These are phyloP conservation scores for Metroxylon sagu DNA, from an alignment of 176 grass and related monocot species.

Conservation along the genomic window DNA sequence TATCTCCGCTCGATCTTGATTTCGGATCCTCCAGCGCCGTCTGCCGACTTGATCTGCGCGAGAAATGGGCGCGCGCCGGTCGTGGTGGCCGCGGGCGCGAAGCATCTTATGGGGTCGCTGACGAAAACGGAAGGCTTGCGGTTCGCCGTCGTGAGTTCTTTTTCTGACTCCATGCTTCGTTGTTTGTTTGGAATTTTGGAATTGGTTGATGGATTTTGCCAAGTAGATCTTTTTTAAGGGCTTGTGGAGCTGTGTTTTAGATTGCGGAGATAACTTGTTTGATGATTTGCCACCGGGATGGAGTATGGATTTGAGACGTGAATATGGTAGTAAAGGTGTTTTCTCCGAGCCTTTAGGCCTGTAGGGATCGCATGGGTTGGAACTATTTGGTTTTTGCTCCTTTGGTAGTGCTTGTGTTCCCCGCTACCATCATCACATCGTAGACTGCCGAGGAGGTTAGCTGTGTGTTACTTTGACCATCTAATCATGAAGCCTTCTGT, in stretches of 20 bases:
- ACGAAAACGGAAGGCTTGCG: conserved; percentile 52
- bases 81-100: conserved; percentile 31
- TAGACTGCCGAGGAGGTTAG: no score
- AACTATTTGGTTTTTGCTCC: no score
- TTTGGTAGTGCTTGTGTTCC: no score
- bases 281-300: conserved; percentile 2
- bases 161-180: not conserved
- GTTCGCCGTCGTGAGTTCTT: conserved; percentile 59
- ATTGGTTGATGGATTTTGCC: no score
- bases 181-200: not conserved
- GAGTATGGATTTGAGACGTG: not conserved
- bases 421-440: no score
- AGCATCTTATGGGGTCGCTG: conserved; percentile 72
- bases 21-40: not conserved
- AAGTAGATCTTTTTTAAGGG: no score
- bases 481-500: no score
- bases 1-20: not conserved
- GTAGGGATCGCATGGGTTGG: no score
- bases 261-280: not conserved
- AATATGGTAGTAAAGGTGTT: not conserved
- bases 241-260: no score
- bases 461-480: no score
- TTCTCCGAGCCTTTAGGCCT: no score
- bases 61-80: conserved; percentile 16
- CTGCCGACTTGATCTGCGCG: not conserved